Evolutionary conservation across 805 yeast species (phyloP), one percentile per base, ranked within the genome.

Genomic region (Saturnispora diversa): DNA sequence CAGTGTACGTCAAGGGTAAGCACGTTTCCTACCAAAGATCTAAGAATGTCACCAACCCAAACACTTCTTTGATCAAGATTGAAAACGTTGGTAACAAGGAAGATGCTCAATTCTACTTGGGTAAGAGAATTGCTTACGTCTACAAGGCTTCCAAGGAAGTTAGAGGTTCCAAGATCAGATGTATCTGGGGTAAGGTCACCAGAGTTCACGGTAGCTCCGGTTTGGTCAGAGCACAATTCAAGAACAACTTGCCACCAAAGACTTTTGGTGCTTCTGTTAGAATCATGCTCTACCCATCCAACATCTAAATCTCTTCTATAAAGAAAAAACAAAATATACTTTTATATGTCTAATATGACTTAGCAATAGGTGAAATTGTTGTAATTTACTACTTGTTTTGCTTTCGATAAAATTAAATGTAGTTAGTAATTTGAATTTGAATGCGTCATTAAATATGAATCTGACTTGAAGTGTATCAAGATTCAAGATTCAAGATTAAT

Each of bases 21-120:
- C 98, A 92, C 84, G 70, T 92, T 68, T 88, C 97, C 63, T 92
- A 90, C 94, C 97, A 92, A 80, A 94, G 98, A 78, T 87, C 97
- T 62, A 92, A 92, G 87, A 80, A 80, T 72, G 85, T 83, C 68
- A 87, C 81, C 82, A 85, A 92, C 94, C 97, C 98, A 71, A 83
- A 85, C 77, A 84, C 84, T 62, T 92, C 98, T 54, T 80, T 92
- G 71, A 75, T 92, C 70, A 84, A 92, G 78, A 82, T 90, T 65
- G 98, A 92, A 77, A 95, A 95, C 73, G 98, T 92, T 62, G 68
- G 80, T 53, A 66, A 74, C 66, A 76, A 95, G 62, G 80, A 84
- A 68, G 98, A 90, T 54, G 97, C 98, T 63, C 83, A 85, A 75
- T 92, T 92, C 81, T 92, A 92, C 94, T 80, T 92, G 63, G 98